A percentile compares a stretch with the other conserved stretches of the same genome.
Evolutionary conservation across 176 grass and related monocot species (phyloP).

Genomic region (Thalia dealbata): DNA sequence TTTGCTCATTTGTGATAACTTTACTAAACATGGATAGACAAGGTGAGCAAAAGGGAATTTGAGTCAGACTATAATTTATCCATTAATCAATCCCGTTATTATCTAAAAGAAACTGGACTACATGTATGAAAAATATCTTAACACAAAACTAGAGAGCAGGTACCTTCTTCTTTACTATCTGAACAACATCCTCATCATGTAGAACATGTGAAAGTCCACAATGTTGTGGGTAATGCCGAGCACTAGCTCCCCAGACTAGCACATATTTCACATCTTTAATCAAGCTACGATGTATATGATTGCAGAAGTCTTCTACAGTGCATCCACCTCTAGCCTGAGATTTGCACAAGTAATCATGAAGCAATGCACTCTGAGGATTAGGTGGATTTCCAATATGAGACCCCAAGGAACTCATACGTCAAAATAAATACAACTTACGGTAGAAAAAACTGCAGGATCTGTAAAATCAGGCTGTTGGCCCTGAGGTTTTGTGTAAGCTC

Average conservation of each 20-base stretch:
- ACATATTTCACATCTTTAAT: slow-evolving; percentile 92
- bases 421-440: slow-evolving; percentile 25
- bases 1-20: no score
- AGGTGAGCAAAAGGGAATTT: no score
- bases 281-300: slow-evolving; percentile 90
- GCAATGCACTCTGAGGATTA: not conserved
- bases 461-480: slow-evolving; percentile 91
- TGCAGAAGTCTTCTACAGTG: slow-evolving; percentile 90
- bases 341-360: not conserved
- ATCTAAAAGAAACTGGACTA: no score
- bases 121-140: not conserved
- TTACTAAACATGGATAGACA: no score
- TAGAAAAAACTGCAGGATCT: slow-evolving; percentile 91
- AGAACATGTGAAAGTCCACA: slow-evolving; percentile 65
- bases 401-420: not conserved
- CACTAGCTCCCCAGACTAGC: slow-evolving; percentile 83
- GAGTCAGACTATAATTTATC: no score
- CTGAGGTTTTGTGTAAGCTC: slow-evolving; percentile 92
- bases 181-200: slow-evolving; percentile 88
- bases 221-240: slow-evolving; percentile 83
- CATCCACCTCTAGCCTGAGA: slow-evolving; percentile 91
- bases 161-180: slow-evolving; percentile 99
- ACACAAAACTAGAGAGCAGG: not conserved
- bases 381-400: not conserved
- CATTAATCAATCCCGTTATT: no score